Conservation (phyloP, 2,329 filamentous ascomycete genomes). For the Claviceps pazoutovae region DNA sequence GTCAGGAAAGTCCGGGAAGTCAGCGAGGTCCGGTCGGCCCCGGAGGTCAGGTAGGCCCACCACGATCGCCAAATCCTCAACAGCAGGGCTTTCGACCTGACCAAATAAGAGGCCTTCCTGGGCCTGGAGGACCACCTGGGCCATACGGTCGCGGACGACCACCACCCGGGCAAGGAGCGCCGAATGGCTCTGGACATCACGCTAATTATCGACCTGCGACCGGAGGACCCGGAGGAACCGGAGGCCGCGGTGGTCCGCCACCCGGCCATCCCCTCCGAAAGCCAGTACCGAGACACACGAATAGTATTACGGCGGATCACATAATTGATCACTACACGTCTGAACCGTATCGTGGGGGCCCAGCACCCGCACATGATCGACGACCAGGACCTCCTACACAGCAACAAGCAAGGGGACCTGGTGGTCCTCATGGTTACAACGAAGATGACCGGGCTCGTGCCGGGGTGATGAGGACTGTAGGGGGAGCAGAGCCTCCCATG, state of each 20-base stretch:
- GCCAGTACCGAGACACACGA: constrained; percentile 13
- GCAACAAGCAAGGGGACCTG: constrained; percentile 25
- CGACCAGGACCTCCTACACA: constrained; percentile 10
- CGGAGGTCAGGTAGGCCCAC: constrained; percentile 5
- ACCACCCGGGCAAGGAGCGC: constrained; percentile 7
- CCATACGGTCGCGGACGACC: constrained; percentile 12
- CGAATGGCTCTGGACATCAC: constrained; percentile 7
- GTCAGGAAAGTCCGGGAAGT: neutral
- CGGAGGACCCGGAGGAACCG: constrained; percentile 8
- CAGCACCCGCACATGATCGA: constrained; percentile 4
- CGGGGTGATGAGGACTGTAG: constrained; percentile 68
- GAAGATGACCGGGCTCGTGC: constrained; percentile 51
- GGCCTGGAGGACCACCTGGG: constrained; percentile 9
- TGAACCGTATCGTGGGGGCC: constrained; percentile 12
- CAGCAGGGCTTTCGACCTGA: constrained; percentile 16
- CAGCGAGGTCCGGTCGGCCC: too few species aligned
- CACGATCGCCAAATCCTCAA: constrained; percentile 16
- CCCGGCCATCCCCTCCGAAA: constrained; percentile 15
- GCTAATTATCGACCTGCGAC: constrained; percentile 14
- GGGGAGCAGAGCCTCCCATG: constrained; percentile 27
- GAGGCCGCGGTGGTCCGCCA: constrained; percentile 13
- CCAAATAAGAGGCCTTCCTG: constrained; percentile 6
- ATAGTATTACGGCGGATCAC: constrained; percentile 22
- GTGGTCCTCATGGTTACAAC: constrained; percentile 40
- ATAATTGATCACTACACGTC: constrained; percentile 25